Evolutionary conservation across 1,284 basidiomycete genomes (phyloP), one percentile per base, ranked within the genome.

Genomic region (Naganishia sp.): DNA sequence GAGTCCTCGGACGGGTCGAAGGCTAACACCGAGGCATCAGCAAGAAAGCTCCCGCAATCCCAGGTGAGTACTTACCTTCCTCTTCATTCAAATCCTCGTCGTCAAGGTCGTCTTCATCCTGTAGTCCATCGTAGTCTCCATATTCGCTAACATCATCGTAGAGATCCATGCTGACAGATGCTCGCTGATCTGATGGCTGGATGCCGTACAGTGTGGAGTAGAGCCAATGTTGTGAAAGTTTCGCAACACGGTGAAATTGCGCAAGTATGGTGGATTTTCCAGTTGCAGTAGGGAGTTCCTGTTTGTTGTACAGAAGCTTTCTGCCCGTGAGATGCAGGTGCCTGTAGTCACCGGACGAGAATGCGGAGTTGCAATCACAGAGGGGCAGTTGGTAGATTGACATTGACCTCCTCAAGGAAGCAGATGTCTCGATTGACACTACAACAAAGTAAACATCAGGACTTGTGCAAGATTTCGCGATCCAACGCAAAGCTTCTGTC

Each of bases 71-170:
- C 54, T 39, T 23, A 57, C 63, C 63, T 49, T 65, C 53, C 5
- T 65, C 53, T 10, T 56, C 63, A n/a, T 65, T 33, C 28, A 56
- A 9, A 16, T 46, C 46, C 3, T 52, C 42, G n/a, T 63, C 61
- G 16, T 54, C 28, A 3, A 31, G 45, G 11, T 36, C 60, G 21
- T 54, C 52, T 25, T 64, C 63, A 53, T 46, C 63, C 11, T 42
- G 54, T 13, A 48, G 23, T 16, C 44, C 36, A 18, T 52, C 23
- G 15, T 43, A 52, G 36, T 61, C 55, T n/a, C 39, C 54, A 18
- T 65, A 43, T 33, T 65, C 53, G 44, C 43, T 36, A 42, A 33
- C 50, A n/a, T 65, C 53, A 42, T 65, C 63, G 44, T 65, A 55
- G n/a, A 55, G 33, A 56, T 65, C 45, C 63, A 65, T 65, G 21